Evolutionary conservation across 2,329 filamentous ascomycete species (phyloP).

Genomic region (Fusarium circinatum): DNA sequence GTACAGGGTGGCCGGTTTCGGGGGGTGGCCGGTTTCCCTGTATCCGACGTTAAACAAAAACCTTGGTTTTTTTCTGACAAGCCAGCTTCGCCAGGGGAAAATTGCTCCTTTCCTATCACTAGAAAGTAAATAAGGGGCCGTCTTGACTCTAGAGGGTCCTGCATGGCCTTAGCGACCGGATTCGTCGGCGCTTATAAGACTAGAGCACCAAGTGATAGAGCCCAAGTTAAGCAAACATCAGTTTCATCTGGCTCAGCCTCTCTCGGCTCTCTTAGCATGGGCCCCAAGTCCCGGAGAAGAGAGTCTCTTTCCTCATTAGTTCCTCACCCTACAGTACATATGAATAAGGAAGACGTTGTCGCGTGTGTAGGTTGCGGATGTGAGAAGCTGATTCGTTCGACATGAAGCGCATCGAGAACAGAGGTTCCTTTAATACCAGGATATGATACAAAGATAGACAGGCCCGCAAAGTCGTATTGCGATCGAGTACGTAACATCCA

Average conservation of each 20-base stretch:
- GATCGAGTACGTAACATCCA: constrained; percentile 17
- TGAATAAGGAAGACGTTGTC: constrained; percentile 18
- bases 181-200: constrained; percentile 34
- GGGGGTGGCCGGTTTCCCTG: too few relatives aligned
- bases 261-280: constrained; percentile 22
- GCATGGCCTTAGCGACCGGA: constrained; percentile 25
- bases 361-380: constrained; percentile 19
- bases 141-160: constrained; percentile 22
- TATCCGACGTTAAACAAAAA: too few relatives aligned
- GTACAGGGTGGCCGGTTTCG: too few relatives aligned
- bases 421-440: constrained; percentile 8
- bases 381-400: constrained; percentile 32
- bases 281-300: constrained; percentile 4
- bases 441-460: constrained; percentile 9
- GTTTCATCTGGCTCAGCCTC: constrained; percentile 38
- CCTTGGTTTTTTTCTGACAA: constrained; percentile 4
- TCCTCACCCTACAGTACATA: background rate
- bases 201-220: background rate
- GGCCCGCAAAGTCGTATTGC: constrained; percentile 7
- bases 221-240: constrained; percentile 5
- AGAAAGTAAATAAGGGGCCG: constrained; percentile 12
- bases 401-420: constrained; percentile 8
- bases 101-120: background rate
- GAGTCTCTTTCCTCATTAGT: constrained; percentile 7
- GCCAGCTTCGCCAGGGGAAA: background rate